Base-by-base conservation (phyloP, 2,329 filamentous ascomycete species). In the Calycina marina region DNA sequence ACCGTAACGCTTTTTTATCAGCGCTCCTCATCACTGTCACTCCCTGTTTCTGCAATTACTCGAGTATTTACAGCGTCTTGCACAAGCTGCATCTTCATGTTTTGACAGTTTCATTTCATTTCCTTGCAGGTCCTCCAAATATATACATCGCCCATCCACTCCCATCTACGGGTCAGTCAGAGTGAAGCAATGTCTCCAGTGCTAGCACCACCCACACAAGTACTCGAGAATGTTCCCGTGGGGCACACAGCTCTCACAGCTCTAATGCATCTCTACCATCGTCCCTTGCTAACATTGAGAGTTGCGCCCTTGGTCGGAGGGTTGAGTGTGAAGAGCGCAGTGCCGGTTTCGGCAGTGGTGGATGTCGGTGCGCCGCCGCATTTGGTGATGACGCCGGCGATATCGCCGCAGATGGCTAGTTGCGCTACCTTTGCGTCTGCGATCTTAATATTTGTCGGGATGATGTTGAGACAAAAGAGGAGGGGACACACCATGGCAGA, bases 231-330 rank as follows among this genome's bases (percentile, higher is more conserved):
- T 5, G 34, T 34, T 5, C 38, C 34, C 22, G 40, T 38, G 4
- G 40, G 40, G 29, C 45, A 49, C 1, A 41, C 38, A 3, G 45
- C 46, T 14, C 36, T 30, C 1, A 66, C 67, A 11, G 67, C 67
- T 25, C 62, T 57, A 31, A 70, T 58, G 45, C 67, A 71, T 31
- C 58, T 55, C 49, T 69, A 62, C 65, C 67, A 68, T 14, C 59
- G 53, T 13, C 56, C 57, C 52, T 69, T 69, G 28, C 57, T 58
- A 38, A 71, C 57, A 51, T 62, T 63, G 49, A 72, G 69, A 11
- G 58, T 63, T 14, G 60, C 57, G 6, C 62, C 65, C 1, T 44
- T 35, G 2, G 51, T 51, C 11, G 55, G 53, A 2, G 61, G 55
- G 15, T 51, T 56, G 11, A 71, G 55, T 3, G 48, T 54, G 50